Percentiles rank a stretch among this genome's conserved stretches.
Conservation (phyloP, 306 rosid genomes). For the Castanospermum australe region DNA sequence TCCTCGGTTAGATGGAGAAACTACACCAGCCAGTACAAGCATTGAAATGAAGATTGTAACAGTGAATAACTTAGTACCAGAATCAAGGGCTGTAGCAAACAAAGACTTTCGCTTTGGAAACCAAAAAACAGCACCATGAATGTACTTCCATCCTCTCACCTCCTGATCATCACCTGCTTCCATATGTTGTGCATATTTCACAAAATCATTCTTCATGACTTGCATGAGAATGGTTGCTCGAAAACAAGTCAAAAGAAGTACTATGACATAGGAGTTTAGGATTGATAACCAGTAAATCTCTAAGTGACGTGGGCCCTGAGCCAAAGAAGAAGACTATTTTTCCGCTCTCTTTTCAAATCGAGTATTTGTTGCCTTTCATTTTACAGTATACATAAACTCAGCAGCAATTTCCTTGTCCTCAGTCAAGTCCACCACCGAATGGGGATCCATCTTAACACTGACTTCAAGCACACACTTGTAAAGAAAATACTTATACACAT, state of each 20-base stretch:
- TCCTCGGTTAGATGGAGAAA: slow-evolving; percentile 32
- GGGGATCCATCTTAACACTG: too few relatives aligned
- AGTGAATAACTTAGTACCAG: too few relatives aligned
- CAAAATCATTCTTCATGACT: slow-evolving; percentile 72
- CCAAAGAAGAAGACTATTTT: slow-evolving; percentile 68
- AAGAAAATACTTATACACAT: too few relatives aligned
- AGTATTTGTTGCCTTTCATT: slow-evolving; percentile 56
- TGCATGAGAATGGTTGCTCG: slow-evolving; percentile 77
- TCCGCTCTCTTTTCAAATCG: slow-evolving; percentile 73
- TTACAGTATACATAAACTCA: slow-evolving; percentile 65
- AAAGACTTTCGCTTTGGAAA: slow-evolving; percentile 63
- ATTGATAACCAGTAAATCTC: slow-evolving; percentile 79
- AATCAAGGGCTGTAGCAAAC: slow-evolving; percentile 69
- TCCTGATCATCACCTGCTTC: slow-evolving; percentile 76
- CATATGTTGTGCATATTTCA: slow-evolving; percentile 76
- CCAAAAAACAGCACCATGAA: slow-evolving; percentile 72
- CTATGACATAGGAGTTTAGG: slow-evolving; percentile 68
- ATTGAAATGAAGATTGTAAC: slow-evolving; percentile 22
- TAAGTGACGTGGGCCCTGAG: slow-evolving; percentile 68
- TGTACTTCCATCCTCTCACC: slow-evolving; percentile 77
- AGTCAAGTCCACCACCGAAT: too few relatives aligned
- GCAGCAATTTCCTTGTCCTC: too few relatives aligned
- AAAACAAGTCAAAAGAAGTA: slow-evolving; percentile 70
- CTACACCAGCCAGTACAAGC: slow-evolving; percentile 27
- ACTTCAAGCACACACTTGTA: too few relatives aligned